phyloP scores from a whole-genome alignment of 73 alveolate genomes.

The Tetrahymena borealis region DNA sequence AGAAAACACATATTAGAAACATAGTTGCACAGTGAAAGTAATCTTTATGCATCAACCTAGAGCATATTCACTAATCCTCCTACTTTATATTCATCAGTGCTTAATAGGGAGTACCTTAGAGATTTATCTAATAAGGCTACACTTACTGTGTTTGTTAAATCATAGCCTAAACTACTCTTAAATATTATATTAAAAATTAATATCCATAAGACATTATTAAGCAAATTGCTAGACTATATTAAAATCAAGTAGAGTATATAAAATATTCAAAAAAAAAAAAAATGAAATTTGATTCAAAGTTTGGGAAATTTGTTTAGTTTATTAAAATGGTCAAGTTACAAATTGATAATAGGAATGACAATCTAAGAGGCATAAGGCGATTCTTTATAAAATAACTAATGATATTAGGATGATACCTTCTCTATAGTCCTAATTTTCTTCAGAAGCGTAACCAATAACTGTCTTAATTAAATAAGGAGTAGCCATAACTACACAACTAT shows the following conservation, averaged over 20 bases:
- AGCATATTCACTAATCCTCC: constrained; percentile 20
- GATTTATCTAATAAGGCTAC: background rate
- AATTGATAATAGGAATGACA: background rate
- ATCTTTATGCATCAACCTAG: constrained; percentile 17
- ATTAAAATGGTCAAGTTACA: no score
- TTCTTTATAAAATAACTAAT: background rate
- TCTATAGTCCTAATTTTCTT: background rate
- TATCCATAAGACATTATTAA: background rate
- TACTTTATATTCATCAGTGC: constrained; percentile 2
- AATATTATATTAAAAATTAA: background rate
- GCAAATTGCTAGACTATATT: background rate
- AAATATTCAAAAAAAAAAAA: background rate
- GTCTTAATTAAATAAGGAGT: background rate
- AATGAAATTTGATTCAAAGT: no score
- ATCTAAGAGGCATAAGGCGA: background rate
- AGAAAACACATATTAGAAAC: constrained; percentile 4
- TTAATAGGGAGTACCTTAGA: constrained; percentile 3
- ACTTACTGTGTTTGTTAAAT: background rate
- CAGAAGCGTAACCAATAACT: background rate
- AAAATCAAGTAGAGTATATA: background rate
- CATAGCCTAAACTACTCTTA: background rate
- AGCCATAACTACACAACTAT: background rate
- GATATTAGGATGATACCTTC: background rate
- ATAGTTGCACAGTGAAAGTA: background rate
- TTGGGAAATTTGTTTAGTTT: no score